Base-by-base conservation (phyloP, 805 yeast species). In the Wickerhamiella siamensis region DNA sequence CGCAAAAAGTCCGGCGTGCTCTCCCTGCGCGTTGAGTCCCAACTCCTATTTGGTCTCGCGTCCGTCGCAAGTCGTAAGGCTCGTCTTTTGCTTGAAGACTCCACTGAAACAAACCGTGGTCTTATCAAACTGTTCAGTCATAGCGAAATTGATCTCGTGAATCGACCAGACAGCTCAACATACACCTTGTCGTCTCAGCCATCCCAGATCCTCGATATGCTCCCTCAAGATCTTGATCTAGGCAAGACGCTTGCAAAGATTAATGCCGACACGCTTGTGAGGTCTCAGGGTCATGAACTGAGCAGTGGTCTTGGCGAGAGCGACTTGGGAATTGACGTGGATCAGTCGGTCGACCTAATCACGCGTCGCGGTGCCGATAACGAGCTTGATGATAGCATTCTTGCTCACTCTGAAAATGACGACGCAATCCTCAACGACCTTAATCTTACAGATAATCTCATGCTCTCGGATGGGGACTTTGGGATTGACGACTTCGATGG, bases 11-110 rank as follows among this genome's bases (percentile, higher is more conserved):
- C 20, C 5, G 33, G 27, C 16, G 27, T 29, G 3, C 9, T 43
- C 36, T 37, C 51, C 14, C 44, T 49, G 18, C 46, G 51, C n/a
- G 43, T 43, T 18, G 52, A 49, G 36, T 49, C 51, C 19, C 49
- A 48, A 34, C 33, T 40, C 26, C 39, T 46, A 26, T 45, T 41
- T 36, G 52, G 52, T 18, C 38, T 49, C 18, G 35, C 49, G 19
- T 47, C 39, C 35, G 48, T 49, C 31, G 39, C 45, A 33, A 43
- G 24, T 22, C 36, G 38, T 18, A 39, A 43, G n/a, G 46, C 47
- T 4, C 15, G 35, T 9, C 24, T 26, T 12, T 40, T 49, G 20
- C 36, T 40, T 3, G 34, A 41, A n/a, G 52, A 49, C 36, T 39
- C 47, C 3, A 19, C 16, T 2, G 31, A 31, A 5, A 39, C 48